Base-by-base conservation (phyloP, 495 filamentous ascomycete genomes). In the Xylaria castorea region DNA sequence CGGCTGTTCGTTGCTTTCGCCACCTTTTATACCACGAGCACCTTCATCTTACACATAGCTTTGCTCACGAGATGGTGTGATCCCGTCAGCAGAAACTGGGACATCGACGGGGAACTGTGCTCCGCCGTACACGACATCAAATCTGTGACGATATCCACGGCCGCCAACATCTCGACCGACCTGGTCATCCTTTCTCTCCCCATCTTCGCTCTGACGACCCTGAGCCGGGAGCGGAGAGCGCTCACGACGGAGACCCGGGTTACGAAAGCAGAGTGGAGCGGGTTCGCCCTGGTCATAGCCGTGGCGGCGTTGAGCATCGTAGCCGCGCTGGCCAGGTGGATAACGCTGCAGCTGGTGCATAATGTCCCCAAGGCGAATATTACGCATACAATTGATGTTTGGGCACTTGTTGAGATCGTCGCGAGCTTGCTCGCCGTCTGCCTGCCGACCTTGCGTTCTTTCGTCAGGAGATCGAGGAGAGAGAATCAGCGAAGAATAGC, bases 331-430 rank as follows among this genome's bases (percentile, higher is more conserved):
- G 76, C 77, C 14, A 74, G 80, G 18, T 81, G 79, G 70, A 66
- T 75, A 0, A 76, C 74, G 48, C 74, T 82, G 12, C 64, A 77
- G 66, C 50, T 75, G 1, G 79, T 81, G 3, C 75, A 76, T 36
- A 71, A 69, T 16, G 75, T 78, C 9, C 75, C 80, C 1, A 77
- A 74, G 27, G 77, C 80, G 2, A 73, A 73, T 22, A 81, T 82
- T 27, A 80, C 79, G 18, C 80, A 81, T 68, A 81, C 80, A 8
- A 82, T 82, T 40, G 80, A 82, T 58, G 80, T 82, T 38, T 81
- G 79, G 74, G 79, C 80, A 0, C 64, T 81, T 14, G 79, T 80
- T 18, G 80, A 82, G 64, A 82, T 82, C 25, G 75, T 80, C n/a
- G 72, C 78, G 0, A 74, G 74, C 16, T 44, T 77, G 44, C 46